phyloP scores from a whole-genome alignment of 352 stramenopile genomes.

The Pythium vanterpoolii region DNA sequence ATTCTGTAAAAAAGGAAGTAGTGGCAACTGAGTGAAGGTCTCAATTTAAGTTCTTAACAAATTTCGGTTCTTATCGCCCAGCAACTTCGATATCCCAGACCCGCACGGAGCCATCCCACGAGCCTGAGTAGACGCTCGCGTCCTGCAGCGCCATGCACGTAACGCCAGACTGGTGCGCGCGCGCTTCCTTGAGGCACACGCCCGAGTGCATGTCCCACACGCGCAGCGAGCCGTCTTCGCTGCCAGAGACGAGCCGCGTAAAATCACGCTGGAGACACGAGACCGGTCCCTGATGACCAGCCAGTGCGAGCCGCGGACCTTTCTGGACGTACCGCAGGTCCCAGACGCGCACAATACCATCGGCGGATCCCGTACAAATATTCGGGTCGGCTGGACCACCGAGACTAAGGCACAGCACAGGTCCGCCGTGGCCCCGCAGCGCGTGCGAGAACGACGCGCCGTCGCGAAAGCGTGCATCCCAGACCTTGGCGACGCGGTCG shows the following conservation, averaged over 20 bases:
- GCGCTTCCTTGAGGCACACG: slow-evolving; percentile 51
- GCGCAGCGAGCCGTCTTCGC: slow-evolving; percentile 67
- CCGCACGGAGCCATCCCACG: slow-evolving; percentile 70
- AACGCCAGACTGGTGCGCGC: slow-evolving; percentile 59
- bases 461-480: slow-evolving; percentile 67
- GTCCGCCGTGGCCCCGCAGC: slow-evolving; percentile 56
- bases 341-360: slow-evolving; percentile 79
- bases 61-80: slow-evolving; percentile 6
- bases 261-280: slow-evolving; percentile 77
- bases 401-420: slow-evolving; percentile 65
- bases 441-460: slow-evolving; percentile 48
- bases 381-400: slow-evolving; percentile 73
- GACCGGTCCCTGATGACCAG: slow-evolving; percentile 48
- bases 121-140: slow-evolving; percentile 63
- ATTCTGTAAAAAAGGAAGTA: not conserved
- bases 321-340: slow-evolving; percentile 74
- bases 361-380: slow-evolving; percentile 68
- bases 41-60: not conserved
- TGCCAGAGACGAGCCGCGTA: slow-evolving; percentile 71
- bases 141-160: slow-evolving; percentile 60
- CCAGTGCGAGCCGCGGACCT: slow-evolving; percentile 55
- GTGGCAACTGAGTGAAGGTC: slow-evolving; percentile 12
- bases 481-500: slow-evolving; percentile 75
- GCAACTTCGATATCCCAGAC: slow-evolving; percentile 59
- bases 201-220: slow-evolving; percentile 84